Evolutionary conservation across 768 basidiomycete genomes (phyloP).

Genomic region (Naganishia kalamii): DNA sequence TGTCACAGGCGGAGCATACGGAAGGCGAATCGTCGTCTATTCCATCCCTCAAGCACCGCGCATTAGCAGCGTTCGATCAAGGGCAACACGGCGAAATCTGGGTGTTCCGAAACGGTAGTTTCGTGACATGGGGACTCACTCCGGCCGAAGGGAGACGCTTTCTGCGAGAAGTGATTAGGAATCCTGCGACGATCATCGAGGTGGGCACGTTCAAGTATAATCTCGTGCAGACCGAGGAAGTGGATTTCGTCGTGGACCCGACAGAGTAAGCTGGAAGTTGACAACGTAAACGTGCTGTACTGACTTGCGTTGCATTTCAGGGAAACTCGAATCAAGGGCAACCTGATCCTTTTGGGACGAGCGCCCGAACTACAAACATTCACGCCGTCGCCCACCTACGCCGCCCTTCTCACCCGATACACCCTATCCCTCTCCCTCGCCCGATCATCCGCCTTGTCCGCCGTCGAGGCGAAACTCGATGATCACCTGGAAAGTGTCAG

Average conservation of each 20-base stretch:
- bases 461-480: slow-evolving; percentile 76
- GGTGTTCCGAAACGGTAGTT: slow-evolving; percentile 77
- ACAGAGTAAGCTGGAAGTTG: slow-evolving; percentile 58
- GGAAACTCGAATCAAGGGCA: slow-evolving; percentile 79
- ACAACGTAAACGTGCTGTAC: not conserved
- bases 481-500: slow-evolving; percentile 77
- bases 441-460: slow-evolving; percentile 78
- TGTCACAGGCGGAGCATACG: not conserved
- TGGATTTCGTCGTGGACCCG: slow-evolving; percentile 88
- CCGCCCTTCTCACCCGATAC: slow-evolving; percentile 77
- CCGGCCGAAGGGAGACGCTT: slow-evolving; percentile 69
- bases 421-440: slow-evolving; percentile 87
- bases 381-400: slow-evolving; percentile 52
- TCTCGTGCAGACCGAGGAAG: slow-evolving; percentile 68
- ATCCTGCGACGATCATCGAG: slow-evolving; percentile 54
- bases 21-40: not conserved
- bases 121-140: slow-evolving; percentile 82
- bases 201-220: slow-evolving; percentile 60
- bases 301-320: slow-evolving; percentile 47
- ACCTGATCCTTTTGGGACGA: slow-evolving; percentile 80
- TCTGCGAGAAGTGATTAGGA: slow-evolving; percentile 57
- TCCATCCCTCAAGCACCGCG: not conserved
- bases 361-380: slow-evolving; percentile 57
- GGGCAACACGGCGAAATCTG: slow-evolving; percentile 66
- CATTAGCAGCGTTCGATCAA: slow-evolving; percentile 33